Evolutionary conservation across 2,329 filamentous ascomycete species (phyloP).

Genomic region (Cercospora sp.): DNA sequence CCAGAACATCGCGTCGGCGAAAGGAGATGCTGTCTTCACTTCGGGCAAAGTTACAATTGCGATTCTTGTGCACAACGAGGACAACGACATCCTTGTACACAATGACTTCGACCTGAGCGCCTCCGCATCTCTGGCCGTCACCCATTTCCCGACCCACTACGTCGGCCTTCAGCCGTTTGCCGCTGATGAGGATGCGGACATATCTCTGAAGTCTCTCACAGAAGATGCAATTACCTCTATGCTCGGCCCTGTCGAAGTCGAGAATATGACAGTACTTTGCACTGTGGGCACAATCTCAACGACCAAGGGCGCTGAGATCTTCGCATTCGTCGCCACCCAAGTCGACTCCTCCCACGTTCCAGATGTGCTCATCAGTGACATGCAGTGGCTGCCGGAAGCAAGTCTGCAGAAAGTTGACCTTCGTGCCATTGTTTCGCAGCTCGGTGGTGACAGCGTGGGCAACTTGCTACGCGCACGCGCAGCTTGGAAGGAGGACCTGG

Average conservation of each 20-base stretch:
- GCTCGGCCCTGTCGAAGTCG: slow-evolving; percentile 9
- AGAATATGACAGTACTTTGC: background rate
- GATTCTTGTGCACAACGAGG: slow-evolving; percentile 7
- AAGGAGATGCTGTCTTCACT: background rate
- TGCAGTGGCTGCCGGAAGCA: slow-evolving; percentile 17
- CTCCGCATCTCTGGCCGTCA: background rate
- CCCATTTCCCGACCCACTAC: background rate
- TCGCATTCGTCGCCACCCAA: slow-evolving; percentile 3
- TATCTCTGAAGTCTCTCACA: background rate
- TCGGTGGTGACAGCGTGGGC: slow-evolving; percentile 2
- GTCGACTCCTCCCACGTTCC: slow-evolving; percentile 5
- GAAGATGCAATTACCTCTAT: slow-evolving; percentile 1
- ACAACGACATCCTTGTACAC: slow-evolving; percentile 7
- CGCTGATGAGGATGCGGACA: slow-evolving; percentile 6
- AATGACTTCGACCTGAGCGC: background rate
- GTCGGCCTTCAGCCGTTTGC: background rate
- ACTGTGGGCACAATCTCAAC: background rate
- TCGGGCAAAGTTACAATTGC: background rate
- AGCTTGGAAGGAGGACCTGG: slow-evolving; percentile 6
- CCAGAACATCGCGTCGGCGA: background rate
- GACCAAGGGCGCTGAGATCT: background rate
- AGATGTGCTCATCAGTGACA: background rate
- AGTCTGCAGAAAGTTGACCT: slow-evolving; percentile 2
- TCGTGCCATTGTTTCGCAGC: background rate
- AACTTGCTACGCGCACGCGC: slow-evolving; percentile 3